A percentile compares a stretch with the other conserved stretches of the same genome.
phyloP scores from a whole-genome alignment of 495 filamentous ascomycete species.

The Penicillium lividum region DNA sequence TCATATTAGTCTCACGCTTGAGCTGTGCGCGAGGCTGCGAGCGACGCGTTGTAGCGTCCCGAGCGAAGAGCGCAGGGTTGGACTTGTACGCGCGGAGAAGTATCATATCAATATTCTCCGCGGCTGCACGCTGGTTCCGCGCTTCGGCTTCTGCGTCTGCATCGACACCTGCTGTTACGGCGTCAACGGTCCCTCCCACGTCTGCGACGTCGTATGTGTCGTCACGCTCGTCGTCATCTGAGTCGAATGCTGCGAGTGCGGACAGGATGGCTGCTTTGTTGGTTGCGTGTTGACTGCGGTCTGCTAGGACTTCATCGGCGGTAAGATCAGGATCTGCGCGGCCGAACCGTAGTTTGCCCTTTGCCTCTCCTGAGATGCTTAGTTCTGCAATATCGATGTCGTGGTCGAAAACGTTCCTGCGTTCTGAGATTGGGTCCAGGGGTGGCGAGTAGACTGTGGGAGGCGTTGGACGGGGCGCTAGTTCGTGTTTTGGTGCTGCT shows the following conservation, averaged over 20 bases:
- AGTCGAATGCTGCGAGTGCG: constrained; percentile 87
- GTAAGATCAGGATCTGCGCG: constrained; percentile 62
- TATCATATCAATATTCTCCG: constrained; percentile 43
- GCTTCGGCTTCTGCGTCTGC: constrained; percentile 40
- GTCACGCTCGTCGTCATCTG: constrained; percentile 94
- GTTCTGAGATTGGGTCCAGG: constrained; percentile 29
- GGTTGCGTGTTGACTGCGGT: constrained; percentile 54
- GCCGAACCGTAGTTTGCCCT: constrained; percentile 71
- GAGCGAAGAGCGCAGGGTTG: constrained; percentile 62
- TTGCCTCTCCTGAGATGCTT: constrained; percentile 43
- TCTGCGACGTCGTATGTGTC: constrained; percentile 94
- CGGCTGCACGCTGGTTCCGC: constrained; percentile 26
- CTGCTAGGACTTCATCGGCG: constrained; percentile 61
- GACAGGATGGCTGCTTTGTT: constrained; percentile 89
- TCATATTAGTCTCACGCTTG: constrained; percentile 79
- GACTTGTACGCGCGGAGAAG: constrained; percentile 70
- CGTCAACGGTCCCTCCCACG: constrained; percentile 83
- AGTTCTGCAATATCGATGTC: constrained; percentile 81
- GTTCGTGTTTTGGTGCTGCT: constrained; percentile 17
- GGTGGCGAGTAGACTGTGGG: constrained; percentile 28
- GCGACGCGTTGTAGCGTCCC: constrained; percentile 68
- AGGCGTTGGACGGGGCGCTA: constrained; percentile 43
- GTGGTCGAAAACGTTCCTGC: constrained; percentile 70
- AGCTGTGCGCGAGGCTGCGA: constrained; percentile 60
- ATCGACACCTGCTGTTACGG: constrained; percentile 26